A percentile compares a stretch with the other conserved stretches of the same genome.
Evolutionary conservation across 2,329 filamentous ascomycete genomes (phyloP).

Genomic region (Gnomoniopsis smithogilvyi): DNA sequence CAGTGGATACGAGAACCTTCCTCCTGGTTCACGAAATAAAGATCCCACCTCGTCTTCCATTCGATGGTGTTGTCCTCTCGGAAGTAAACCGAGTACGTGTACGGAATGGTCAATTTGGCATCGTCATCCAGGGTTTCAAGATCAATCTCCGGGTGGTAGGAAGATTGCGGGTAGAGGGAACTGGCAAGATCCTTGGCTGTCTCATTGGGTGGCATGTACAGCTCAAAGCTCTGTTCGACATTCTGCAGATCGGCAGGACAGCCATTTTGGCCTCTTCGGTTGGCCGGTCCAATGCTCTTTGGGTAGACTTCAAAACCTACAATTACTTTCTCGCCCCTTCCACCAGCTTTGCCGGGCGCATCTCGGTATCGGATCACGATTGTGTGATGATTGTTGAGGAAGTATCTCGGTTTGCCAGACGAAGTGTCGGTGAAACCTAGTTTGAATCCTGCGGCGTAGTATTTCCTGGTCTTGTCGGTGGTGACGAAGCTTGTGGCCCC

Average conservation of each 20-base stretch:
- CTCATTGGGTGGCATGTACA: conserved; percentile 63
- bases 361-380: conserved; percentile 76
- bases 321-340: conserved; percentile 72
- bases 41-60: conserved; percentile 82
- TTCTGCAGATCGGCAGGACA: conserved; percentile 67
- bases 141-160: conserved; percentile 55
- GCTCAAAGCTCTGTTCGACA: conserved; percentile 62
- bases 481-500: conserved; percentile 87
- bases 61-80: conserved; percentile 76
- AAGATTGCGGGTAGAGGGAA: conserved; percentile 49
- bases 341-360: conserved; percentile 65
- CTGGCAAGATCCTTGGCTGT: conserved; percentile 43
- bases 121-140: conserved; percentile 57
- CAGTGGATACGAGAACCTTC: conserved; percentile 81
- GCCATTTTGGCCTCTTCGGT: conserved; percentile 58
- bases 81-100: conserved; percentile 89
- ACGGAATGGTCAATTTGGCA: conserved; percentile 70
- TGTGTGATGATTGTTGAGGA: conserved; percentile 84
- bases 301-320: conserved; percentile 89
- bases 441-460: conserved; percentile 89
- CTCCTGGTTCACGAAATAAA: conserved; percentile 86
- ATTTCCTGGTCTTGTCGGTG: conserved; percentile 78
- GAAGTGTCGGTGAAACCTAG: conserved; percentile 72
- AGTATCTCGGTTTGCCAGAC: conserved; percentile 60
- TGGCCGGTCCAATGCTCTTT: conserved; percentile 68